Percentiles rank a stretch among this genome's conserved stretches.
Evolutionary conservation across 202 grass and related monocot genomes (phyloP).

Genomic region (Carex arenaria): DNA sequence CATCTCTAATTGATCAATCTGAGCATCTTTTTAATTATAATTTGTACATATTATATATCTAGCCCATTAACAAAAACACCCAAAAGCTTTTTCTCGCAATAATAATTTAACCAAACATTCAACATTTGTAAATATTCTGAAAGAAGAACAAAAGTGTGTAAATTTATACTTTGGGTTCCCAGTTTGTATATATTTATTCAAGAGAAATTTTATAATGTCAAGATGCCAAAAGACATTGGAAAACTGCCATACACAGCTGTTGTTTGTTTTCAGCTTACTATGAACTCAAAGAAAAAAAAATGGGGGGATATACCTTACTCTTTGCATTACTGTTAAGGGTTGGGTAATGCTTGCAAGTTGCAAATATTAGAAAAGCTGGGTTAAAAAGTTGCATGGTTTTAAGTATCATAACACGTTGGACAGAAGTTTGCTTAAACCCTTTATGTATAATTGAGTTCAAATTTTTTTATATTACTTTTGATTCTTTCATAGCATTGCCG

Average conservation of each 20-base stretch:
- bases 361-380: background rate
- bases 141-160: background rate
- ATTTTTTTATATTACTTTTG: constrained; percentile 8
- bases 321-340: background rate
- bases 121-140: background rate
- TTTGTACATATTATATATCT: background rate
- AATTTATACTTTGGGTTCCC: background rate
- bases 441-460: background rate
- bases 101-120: background rate
- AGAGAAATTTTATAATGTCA: too few relatives aligned
- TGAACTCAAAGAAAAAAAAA: background rate
- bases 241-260: background rate
- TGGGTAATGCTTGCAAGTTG: background rate
- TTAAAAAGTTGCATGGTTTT: background rate
- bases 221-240: too few relatives aligned
- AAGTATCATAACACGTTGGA: background rate
- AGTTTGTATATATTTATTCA: too few relatives aligned
- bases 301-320: background rate
- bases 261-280: background rate
- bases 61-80: background rate
- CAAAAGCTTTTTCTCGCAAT: background rate
- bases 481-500: background rate
- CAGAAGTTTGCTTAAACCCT: background rate
- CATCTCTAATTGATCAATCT: background rate
- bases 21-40: background rate